Conservation (phyloP, 129 eudicot species). For the Apium graveolens region DNA sequence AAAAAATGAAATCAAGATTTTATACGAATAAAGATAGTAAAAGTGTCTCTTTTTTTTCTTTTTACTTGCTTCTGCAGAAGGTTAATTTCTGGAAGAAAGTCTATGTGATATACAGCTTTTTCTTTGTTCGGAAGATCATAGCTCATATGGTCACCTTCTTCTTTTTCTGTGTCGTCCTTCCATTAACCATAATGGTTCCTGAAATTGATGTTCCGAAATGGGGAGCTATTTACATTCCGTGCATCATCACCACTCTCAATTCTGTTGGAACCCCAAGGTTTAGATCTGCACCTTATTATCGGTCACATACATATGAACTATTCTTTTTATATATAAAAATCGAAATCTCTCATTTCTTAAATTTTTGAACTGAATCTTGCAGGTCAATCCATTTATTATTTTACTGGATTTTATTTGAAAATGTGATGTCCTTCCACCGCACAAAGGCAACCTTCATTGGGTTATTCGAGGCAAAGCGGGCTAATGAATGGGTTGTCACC, state of each 20-base stretch:
- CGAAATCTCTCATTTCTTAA: neutral
- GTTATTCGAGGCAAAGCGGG: conserved; percentile 72
- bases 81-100: conserved; percentile 76
- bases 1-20: neutral
- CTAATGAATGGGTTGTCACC: conserved; percentile 96
- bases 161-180: conserved; percentile 81
- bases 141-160: conserved; percentile 95
- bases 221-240: conserved; percentile 92
- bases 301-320: neutral
- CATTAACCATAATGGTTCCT: conserved; percentile 64
- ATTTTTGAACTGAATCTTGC: conserved; percentile 12
- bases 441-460: conserved; percentile 96
- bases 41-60: neutral
- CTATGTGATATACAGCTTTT: conserved; percentile 89
- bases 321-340: neutral
- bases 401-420: conserved; percentile 96
- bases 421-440: conserved; percentile 94
- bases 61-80: conserved; percentile 41
- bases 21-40: neutral
- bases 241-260: conserved; percentile 74
- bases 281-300: neutral
- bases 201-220: conserved; percentile 84
- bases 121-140: conserved; percentile 79
- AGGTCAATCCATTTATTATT: conserved; percentile 87
- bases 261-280: conserved; percentile 98